Percentiles rank a stretch among this genome's conserved stretches.
Conservation (phyloP, 176 grass and related monocot species). For the Musa itinerans region DNA sequence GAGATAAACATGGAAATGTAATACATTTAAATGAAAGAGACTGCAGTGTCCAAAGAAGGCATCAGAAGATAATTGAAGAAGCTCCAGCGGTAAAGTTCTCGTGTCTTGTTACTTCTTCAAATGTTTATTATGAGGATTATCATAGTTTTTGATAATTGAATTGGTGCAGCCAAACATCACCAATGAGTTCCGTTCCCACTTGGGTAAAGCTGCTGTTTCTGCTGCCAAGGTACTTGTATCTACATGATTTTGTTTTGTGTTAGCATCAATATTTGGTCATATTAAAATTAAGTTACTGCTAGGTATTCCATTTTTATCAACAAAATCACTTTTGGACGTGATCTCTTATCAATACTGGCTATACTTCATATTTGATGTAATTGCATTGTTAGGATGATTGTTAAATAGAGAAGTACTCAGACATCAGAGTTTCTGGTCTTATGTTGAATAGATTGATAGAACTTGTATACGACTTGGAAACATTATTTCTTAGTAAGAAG, state of each 20-base stretch:
- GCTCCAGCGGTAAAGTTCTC: constrained; percentile 73
- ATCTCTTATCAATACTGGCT: too few species aligned
- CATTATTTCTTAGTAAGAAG: background rate
- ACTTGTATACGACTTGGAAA: background rate
- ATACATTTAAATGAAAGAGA: constrained; percentile 94
- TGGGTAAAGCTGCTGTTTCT: constrained; percentile 79
- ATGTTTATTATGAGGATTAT: constrained; percentile 18
- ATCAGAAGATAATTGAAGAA: constrained; percentile 97
- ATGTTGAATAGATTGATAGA: background rate
- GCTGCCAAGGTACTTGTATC: constrained; percentile 59
- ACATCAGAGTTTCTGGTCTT: too few species aligned
- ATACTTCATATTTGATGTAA: too few species aligned
- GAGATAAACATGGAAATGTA: constrained; percentile 84
- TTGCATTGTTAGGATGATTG: too few species aligned
- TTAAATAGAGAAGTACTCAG: too few species aligned
- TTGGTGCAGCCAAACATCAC: constrained; percentile 69
- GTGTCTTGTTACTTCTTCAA: constrained; percentile 8
- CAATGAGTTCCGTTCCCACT: constrained; percentile 54
- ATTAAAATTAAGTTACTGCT: too few species aligned
- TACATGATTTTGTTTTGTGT: constrained; percentile 8
- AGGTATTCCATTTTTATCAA: too few species aligned
- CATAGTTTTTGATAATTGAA: constrained; percentile 17
- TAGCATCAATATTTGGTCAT: background rate
- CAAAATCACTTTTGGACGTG: too few species aligned
- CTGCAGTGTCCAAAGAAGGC: constrained; percentile 95